Percentiles rank a stretch among this genome's conserved stretches.
phyloP scores from a whole-genome alignment of 2,329 filamentous ascomycete genomes.

The Diaporthe capsici region DNA sequence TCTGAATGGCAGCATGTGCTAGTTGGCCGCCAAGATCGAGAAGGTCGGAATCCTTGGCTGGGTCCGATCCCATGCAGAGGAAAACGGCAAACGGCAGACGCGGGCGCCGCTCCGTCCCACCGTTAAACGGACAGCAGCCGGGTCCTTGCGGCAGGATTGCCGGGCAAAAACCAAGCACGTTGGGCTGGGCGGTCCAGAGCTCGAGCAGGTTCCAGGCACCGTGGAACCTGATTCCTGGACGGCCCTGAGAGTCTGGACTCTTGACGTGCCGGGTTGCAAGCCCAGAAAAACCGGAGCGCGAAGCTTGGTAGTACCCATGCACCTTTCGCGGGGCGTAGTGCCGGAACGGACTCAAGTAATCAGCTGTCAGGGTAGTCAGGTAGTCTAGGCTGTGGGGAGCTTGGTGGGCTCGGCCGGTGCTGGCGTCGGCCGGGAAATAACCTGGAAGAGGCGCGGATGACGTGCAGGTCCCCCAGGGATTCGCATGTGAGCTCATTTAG shows the following conservation, averaged over 20 bases:
- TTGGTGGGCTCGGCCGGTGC: conserved; percentile 20
- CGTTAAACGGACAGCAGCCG: background rate
- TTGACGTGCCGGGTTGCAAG: background rate
- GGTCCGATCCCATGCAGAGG: background rate
- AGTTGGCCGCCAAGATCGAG: background rate
- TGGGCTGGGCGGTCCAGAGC: background rate
- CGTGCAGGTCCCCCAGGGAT: conserved; percentile 29
- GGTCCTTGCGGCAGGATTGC: background rate
- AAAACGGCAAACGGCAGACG: background rate
- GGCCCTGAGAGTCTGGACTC: background rate
- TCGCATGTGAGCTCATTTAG: conserved; percentile 25
- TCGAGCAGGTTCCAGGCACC: conserved; percentile 8
- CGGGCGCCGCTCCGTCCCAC: background rate
- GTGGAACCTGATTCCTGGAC: background rate
- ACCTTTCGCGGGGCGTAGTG: background rate
- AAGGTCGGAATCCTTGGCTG: background rate
- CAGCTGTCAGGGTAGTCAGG: background rate
- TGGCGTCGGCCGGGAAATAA: conserved; percentile 25
- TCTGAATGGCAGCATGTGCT: background rate
- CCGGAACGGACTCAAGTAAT: background rate
- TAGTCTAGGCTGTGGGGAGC: conserved; percentile 15
- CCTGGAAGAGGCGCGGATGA: conserved; percentile 39
- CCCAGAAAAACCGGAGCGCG: background rate
- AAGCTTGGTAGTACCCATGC: background rate
- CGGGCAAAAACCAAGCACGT: background rate